Percentiles rank a stretch among this genome's conserved stretches.
phyloP scores from a whole-genome alignment of 345 rosid genomes.

The Arabis alpina region DNA sequence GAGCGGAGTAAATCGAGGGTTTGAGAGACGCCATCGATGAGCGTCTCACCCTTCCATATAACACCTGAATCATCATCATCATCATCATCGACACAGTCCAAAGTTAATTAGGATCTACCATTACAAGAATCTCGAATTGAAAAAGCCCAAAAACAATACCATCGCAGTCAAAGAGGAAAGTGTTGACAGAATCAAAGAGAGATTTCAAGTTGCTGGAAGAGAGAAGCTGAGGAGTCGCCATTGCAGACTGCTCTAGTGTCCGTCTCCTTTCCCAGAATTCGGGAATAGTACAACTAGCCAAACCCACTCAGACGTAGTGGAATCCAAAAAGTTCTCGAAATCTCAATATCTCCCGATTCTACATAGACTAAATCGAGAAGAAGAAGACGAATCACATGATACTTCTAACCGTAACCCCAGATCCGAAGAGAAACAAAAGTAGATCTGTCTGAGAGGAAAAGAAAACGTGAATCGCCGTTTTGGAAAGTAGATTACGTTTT shows the following conservation, averaged over 20 bases:
- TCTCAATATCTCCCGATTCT: too few relatives aligned
- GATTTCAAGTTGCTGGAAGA: constrained; percentile 43
- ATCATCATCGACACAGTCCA: not conserved
- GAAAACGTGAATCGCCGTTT: too few relatives aligned
- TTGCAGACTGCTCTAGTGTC: too few relatives aligned
- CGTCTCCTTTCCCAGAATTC: not conserved
- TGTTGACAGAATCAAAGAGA: constrained; percentile 64
- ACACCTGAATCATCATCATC: constrained; percentile 78
- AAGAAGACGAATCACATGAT: too few relatives aligned
- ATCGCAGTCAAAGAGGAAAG: constrained; percentile 80
- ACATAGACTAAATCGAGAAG: too few relatives aligned
- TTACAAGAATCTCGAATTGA: not conserved
- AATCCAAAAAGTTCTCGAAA: too few relatives aligned
- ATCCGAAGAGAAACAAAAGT: too few relatives aligned
- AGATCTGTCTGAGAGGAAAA: too few relatives aligned
- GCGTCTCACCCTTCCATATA: constrained; percentile 91
- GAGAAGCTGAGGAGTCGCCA: constrained; percentile 57
- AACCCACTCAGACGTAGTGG: too few relatives aligned
- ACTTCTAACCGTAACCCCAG: too few relatives aligned
- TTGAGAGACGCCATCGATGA: constrained; percentile 69
- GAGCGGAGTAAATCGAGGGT: constrained; percentile 77
- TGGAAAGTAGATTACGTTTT: too few relatives aligned
- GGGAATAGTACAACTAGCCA: too few relatives aligned
- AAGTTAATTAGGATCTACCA: not conserved
- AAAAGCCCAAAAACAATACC: constrained; percentile 38